Percentiles rank a stretch among this genome's conserved stretches.
Conservation (phyloP, 768 basidiomycete genomes). For the Pleurotus eryngii region DNA sequence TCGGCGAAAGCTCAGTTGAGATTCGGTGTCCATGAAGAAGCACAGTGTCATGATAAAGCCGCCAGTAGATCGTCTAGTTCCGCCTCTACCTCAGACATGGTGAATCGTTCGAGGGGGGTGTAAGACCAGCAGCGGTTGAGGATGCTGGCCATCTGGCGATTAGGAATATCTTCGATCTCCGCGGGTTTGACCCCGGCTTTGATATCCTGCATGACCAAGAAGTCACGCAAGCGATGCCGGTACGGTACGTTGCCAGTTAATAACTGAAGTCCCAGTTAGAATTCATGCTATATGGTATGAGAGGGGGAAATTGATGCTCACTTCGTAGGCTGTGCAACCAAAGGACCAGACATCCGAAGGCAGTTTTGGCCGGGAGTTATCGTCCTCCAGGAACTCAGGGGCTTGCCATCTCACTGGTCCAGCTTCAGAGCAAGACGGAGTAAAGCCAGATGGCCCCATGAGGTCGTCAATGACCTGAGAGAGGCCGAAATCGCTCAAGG, state of each 20-base stretch:
- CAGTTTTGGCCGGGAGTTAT: slow-evolving; percentile 10
- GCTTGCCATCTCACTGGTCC: slow-evolving; percentile 28
- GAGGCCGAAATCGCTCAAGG: slow-evolving; percentile 31
- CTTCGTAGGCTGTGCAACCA: slow-evolving; percentile 28
- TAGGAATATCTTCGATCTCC: slow-evolving; percentile 9
- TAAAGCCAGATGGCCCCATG: slow-evolving; percentile 17
- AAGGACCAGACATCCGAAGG: slow-evolving; percentile 29
- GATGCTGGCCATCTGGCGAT: slow-evolving; percentile 6
- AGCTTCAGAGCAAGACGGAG: slow-evolving; percentile 16
- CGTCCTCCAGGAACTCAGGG: slow-evolving; percentile 23
- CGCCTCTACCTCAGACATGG: slow-evolving; percentile 15
- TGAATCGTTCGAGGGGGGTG: slow-evolving; percentile 14
- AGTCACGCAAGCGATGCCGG: slow-evolving; percentile 19
- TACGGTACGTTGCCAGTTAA: slow-evolving; percentile 25
- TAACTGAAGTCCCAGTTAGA: slow-evolving; percentile 12
- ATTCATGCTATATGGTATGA: not conserved
- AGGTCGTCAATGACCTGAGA: slow-evolving; percentile 27
- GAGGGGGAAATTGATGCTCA: slow-evolving; percentile 7
- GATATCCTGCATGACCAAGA: slow-evolving; percentile 22
- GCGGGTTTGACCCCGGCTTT: slow-evolving; percentile 15
- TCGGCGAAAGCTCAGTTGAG: no score
- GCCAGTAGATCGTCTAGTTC: no score
- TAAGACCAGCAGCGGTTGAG: slow-evolving; percentile 22
- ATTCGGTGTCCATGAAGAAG: no score
- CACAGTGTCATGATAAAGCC: no score